Evolutionary conservation across 441 rosid species (phyloP), one percentile per base, ranked within the genome.

Genomic region (Gossypium gossypioides): DNA sequence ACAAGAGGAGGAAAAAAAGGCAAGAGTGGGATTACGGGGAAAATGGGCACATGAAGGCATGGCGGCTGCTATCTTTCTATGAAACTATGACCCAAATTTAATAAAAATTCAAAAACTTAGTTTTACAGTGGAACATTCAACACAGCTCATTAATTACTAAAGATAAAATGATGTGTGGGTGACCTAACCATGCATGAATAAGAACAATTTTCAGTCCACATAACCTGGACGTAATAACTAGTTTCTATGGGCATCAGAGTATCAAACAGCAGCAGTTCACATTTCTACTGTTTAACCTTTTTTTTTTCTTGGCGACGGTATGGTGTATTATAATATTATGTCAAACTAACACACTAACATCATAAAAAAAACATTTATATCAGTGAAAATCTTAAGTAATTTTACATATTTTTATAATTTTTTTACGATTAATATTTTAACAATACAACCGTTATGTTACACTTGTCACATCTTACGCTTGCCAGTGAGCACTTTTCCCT

Each of bases 141-240:
- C 71, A 50, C 59, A 51, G 15, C 59, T 68, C 59, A 68, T 68
- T 68, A 50, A 68, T 68, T 50, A 13, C 71, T 16, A 8, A 44
- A 6, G 56, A 48, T 22, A 13, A 44, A 65, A 46, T 22, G 25
- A 54, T 19, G 59, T 2, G 2, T n/a, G 19, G 16, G 50, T 1
- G 50, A 65, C 70, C 70, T 64, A 12, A 21, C 24, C 24, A 52
- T 54, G 12, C 25, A 9, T 55, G 40, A 48, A 25, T n/a, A n/a
- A 7, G 34, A 67, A 48, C 42, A 27, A 25, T 50, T 50, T 51
- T 68, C 46, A 68, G 32, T 50, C 59, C 71, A 68, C 15, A 16
- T 25, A 67, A 67, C 58, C 15, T 67, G 13, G 58, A 67, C 71
- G 29, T 27, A 6, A 27, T 50, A 3, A 4, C 25, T 24, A 25